A percentile compares a stretch with the other conserved stretches of the same genome.
Evolutionary conservation across 768 basidiomycete genomes (phyloP).

Genomic region (Boletus reticulatus): DNA sequence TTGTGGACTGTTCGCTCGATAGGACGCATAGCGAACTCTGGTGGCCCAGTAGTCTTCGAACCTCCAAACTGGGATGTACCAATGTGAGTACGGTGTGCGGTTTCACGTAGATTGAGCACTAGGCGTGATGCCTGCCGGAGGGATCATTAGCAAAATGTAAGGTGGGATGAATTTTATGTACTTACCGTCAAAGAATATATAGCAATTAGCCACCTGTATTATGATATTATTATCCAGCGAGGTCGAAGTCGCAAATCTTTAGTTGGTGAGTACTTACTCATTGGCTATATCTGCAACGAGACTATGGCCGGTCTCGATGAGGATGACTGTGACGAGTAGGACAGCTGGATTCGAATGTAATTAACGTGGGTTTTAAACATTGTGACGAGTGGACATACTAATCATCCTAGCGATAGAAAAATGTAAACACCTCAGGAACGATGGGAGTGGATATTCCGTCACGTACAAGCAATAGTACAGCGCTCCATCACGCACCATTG

Average conservation of each 20-base stretch:
- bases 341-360: neutral
- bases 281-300: neutral
- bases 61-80: neutral
- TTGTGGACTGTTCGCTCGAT: no score
- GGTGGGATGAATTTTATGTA: neutral
- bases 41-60: no score
- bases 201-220: neutral
- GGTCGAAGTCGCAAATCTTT: neutral
- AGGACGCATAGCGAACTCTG: no score
- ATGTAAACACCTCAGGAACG: no score
- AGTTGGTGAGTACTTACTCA: neutral
- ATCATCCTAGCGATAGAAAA: neutral
- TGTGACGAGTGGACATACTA: neutral
- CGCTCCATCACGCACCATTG: conserved; percentile 5
- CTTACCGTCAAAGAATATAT: neutral
- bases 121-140: neutral
- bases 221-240: neutral
- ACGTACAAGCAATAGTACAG: neutral
- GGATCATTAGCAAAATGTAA: neutral
- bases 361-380: neutral
- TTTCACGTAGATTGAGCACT: neutral
- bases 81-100: neutral
- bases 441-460: no score
- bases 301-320: neutral
- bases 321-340: neutral